Percentiles rank a stretch among this genome's conserved stretches.
Conservation (phyloP, 2,329 filamentous ascomycete species). For the Pestalotiopsis sp. region DNA sequence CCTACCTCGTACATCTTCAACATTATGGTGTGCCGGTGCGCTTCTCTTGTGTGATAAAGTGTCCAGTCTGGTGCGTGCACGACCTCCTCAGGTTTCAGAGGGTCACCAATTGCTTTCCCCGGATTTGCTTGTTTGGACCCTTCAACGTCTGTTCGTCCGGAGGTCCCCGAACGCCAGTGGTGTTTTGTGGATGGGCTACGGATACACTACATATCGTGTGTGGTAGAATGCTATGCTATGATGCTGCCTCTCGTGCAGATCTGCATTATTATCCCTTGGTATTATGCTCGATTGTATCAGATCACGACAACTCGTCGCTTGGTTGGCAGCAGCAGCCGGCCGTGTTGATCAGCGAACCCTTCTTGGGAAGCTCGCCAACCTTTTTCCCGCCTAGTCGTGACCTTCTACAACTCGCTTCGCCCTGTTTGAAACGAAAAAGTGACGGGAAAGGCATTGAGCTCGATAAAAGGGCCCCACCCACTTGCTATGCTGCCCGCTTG, state of each 20-base stretch:
- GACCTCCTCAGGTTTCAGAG: neutral
- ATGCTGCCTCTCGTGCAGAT: neutral
- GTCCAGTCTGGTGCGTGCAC: neutral
- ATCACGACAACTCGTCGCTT: neutral
- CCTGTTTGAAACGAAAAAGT: constrained; percentile 2
- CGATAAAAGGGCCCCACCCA: constrained; percentile 7
- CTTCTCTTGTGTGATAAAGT: neutral
- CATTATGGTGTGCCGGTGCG: too few species aligned
- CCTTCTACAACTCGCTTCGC: constrained; percentile 4
- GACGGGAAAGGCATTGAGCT: constrained; percentile 5
- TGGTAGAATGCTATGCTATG: neutral
- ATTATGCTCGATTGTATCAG: constrained; percentile 1
- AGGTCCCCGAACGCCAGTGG: neutral
- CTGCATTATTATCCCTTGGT: neutral
- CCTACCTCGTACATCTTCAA: too few species aligned
- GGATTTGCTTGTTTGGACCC: neutral
- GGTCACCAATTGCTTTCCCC: neutral
- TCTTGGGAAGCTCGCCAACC: constrained; percentile 1
- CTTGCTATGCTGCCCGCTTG: constrained; percentile 6
- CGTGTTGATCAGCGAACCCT: neutral
- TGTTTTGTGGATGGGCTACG: neutral
- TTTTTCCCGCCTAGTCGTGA: neutral
- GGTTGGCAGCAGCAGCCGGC: neutral
- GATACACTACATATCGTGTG: neutral
- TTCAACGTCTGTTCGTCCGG: neutral